These are phyloP conservation scores for Botrytis tulipae DNA, from an alignment of 2,329 filamentous ascomycete species.

Conservation along the genomic window DNA sequence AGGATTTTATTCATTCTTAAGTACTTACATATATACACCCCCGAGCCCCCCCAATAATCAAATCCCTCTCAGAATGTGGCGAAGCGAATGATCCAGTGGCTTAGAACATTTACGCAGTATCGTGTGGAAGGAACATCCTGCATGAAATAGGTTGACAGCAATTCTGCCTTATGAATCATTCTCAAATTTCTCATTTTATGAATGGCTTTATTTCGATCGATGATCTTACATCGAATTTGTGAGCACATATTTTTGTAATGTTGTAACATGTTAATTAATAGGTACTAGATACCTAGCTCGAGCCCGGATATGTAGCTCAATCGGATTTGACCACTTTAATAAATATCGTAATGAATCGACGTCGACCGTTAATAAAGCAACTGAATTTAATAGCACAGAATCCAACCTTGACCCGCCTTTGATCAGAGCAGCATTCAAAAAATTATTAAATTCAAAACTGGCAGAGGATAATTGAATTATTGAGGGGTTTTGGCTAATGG, in stretches of 20 bases:
- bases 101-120: neutral
- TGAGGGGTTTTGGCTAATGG: neutral
- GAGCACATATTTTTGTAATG: too few species aligned
- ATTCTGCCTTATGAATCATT: neutral
- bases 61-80: neutral
- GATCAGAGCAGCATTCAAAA: neutral
- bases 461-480: neutral
- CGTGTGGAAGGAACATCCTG: neutral
- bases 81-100: neutral
- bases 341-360: too few species aligned
- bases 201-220: neutral
- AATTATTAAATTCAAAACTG: too few species aligned
- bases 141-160: neutral
- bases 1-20: neutral
- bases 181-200: neutral
- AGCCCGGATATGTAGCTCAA: too few species aligned
- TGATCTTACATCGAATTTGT: neutral
- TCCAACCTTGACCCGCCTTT: neutral
- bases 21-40: neutral
- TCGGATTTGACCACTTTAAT: too few species aligned
- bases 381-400: too few species aligned
- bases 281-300: too few species aligned
- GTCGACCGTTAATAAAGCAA: too few species aligned
- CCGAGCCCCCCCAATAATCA: too few species aligned
- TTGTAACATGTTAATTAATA: too few species aligned